Evolutionary conservation across 75 land plant species (phyloP).

Genomic region (Larix kaempferi): DNA sequence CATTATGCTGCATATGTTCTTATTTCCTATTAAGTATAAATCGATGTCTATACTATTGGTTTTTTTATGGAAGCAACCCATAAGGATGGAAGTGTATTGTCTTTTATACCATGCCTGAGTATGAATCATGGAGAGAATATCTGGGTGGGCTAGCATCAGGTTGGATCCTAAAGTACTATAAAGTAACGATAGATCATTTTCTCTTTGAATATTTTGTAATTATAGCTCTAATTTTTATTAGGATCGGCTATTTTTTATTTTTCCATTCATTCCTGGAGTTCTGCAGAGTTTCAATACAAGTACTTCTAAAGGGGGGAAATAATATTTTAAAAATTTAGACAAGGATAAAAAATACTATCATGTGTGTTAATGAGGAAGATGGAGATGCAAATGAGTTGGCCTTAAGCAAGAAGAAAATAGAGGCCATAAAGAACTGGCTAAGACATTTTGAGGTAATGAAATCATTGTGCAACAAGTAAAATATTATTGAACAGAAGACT

Average conservation of each 20-base stretch:
- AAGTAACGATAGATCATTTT: no score
- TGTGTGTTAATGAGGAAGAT: constrained; percentile 81
- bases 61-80: constrained; percentile 78
- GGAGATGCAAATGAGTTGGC: constrained; percentile 97
- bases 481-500: no score
- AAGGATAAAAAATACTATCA: constrained; percentile 87
- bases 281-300: no score
- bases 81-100: constrained; percentile 47
- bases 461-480: constrained; percentile 1
- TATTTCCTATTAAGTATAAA: no score
- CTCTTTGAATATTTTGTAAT: no score
- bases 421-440: constrained; percentile 93
- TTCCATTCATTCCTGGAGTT: no score
- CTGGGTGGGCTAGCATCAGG: constrained; percentile 65
- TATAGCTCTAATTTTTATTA: no score
- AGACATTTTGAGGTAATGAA: constrained; percentile 79
- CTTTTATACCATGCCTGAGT: constrained; percentile 95
- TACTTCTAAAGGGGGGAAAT: no score
- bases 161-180: constrained; percentile 98
- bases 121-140: no score
- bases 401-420: no score
- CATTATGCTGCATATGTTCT: no score
- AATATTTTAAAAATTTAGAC: constrained; percentile 60
- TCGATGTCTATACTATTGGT: no score
- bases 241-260: not conserved